phyloP scores from a whole-genome alignment of 2,329 filamentous ascomycete genomes.

The Verticillium nubilum region DNA sequence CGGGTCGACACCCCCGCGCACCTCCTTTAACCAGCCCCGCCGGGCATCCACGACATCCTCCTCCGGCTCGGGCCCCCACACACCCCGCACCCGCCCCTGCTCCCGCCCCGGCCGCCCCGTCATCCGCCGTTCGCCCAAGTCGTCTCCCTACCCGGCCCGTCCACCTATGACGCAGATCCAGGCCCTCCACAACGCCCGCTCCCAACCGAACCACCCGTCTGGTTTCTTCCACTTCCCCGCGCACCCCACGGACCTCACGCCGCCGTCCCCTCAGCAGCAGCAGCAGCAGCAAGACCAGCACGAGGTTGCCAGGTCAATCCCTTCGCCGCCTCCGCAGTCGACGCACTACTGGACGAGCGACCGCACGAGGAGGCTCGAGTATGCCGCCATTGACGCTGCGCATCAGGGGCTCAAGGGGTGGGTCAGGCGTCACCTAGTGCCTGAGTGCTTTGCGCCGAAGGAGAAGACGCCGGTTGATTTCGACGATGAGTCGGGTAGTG shows the following conservation, averaged over 20 bases:
- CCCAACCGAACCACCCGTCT: conserved; percentile 2
- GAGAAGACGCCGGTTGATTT: conserved; percentile 45
- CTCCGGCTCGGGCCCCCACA: conserved; percentile 10
- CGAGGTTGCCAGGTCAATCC: background rate
- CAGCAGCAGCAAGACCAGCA: background rate
- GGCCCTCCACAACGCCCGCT: conserved; percentile 11
- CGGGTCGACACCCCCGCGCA: conserved; percentile 40
- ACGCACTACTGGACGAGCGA: conserved; percentile 66
- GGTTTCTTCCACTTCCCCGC: conserved; percentile 47
- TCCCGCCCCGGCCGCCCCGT: conserved; percentile 29
- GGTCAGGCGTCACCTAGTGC: conserved; percentile 50
- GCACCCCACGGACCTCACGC: conserved; percentile 27
- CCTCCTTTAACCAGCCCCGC: conserved; percentile 24
- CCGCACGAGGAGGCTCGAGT: conserved; percentile 56
- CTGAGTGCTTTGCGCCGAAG: conserved; percentile 54
- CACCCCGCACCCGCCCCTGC: conserved; percentile 12
- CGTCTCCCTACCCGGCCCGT: conserved; percentile 10
- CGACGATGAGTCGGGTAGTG: conserved; percentile 58
- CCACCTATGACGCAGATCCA: conserved; percentile 16
- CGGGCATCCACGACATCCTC: conserved; percentile 27
- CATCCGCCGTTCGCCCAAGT: conserved; percentile 31
- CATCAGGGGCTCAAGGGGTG: conserved; percentile 55
- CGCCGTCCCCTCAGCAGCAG: conserved; percentile 7
- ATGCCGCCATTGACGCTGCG: conserved; percentile 61
- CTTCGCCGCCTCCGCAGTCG: conserved; percentile 40